Evolutionary conservation across 2,329 filamentous ascomycete species (phyloP).

Genomic region (Diaporthe longicolla): DNA sequence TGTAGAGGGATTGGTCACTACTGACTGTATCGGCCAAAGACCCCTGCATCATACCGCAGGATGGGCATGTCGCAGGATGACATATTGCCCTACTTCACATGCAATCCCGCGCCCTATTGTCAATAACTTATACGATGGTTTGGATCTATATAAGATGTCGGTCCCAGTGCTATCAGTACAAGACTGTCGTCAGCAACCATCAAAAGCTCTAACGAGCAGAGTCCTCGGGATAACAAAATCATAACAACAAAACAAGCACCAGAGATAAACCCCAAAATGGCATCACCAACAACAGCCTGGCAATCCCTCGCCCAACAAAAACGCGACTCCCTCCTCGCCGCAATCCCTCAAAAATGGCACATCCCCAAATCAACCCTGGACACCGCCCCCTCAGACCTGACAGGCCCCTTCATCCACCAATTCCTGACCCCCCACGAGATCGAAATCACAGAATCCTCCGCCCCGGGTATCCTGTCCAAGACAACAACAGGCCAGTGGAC

Average conservation of each 20-base stretch:
- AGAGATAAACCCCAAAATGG: not conserved
- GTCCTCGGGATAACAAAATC: too few species aligned
- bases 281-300: constrained; percentile 8
- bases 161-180: too few species aligned
- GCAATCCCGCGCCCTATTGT: constrained; percentile 13
- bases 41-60: not conserved
- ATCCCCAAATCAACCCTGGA: not conserved
- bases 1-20: not conserved
- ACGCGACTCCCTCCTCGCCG: not conserved
- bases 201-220: not conserved
- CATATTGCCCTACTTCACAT: not conserved
- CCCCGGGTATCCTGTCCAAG: constrained; percentile 3
- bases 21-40: too few species aligned
- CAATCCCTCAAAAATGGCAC: constrained; percentile 7
- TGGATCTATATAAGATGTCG: not conserved
- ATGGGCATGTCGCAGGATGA: not conserved
- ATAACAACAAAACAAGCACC: too few species aligned
- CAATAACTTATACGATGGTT: not conserved
- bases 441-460: constrained; percentile 31
- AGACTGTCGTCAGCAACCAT: not conserved
- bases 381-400: constrained; percentile 5
- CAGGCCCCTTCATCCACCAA: constrained; percentile 6
- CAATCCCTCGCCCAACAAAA: not conserved
- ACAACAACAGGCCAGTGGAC: constrained; percentile 45
- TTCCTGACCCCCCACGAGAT: constrained; percentile 3